Evolutionary conservation across 768 basidiomycete species (phyloP).

Genomic region (Boletus huronensis): DNA sequence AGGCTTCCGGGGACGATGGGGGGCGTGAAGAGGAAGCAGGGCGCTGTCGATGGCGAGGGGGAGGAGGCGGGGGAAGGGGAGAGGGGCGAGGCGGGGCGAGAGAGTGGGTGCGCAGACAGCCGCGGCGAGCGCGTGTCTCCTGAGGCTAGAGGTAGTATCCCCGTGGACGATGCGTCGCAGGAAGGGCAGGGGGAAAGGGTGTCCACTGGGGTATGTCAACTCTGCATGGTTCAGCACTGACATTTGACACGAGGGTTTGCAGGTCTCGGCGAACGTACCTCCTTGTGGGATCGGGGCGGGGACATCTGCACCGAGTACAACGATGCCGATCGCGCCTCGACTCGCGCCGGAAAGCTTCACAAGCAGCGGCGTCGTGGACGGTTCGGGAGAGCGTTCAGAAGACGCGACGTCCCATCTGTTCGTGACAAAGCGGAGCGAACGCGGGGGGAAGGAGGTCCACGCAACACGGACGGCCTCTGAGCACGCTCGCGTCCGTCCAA

Average conservation of each 20-base stretch:
- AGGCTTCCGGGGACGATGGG: slow-evolving; percentile 7
- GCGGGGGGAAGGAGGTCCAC: background rate
- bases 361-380: too few species aligned
- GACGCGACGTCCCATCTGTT: background rate
- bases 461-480: background rate
- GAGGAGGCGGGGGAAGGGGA: background rate
- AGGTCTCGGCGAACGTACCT: background rate
- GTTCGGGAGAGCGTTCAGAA: background rate
- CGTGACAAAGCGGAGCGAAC: background rate
- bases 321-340: background rate
- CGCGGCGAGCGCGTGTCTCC: too few species aligned
- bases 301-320: background rate
- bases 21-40: slow-evolving; percentile 16
- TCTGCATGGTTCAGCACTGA: background rate
- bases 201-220: slow-evolving; percentile 1
- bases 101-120: background rate
- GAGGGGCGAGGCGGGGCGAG: background rate
- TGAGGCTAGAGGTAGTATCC: background rate
- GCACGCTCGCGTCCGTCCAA: background rate
- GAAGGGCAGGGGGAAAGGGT: background rate
- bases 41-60: background rate
- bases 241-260: background rate
- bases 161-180: background rate
- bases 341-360: background rate
- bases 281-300: background rate